phyloP scores from a whole-genome alignment of 2,329 filamentous ascomycete species.

The Trichoderma sp. region DNA sequence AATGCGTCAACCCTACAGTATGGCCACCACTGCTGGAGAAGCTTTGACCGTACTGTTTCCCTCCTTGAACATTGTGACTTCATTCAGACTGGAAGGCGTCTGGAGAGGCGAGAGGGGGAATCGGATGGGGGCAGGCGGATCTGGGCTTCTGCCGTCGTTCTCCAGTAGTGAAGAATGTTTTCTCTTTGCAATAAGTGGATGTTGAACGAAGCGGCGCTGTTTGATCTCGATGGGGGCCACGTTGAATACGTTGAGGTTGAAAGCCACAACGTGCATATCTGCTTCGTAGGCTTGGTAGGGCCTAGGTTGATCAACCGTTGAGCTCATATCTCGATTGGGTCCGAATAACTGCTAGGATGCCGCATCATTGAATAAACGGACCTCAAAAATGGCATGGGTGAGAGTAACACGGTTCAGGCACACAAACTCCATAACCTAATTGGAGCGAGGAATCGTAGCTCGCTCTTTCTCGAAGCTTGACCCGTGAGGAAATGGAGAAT shows the following conservation, averaged over 20 bases:
- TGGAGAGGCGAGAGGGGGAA: neutral
- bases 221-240: neutral
- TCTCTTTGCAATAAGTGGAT: neutral
- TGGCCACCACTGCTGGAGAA: no score
- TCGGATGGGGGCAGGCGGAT: neutral
- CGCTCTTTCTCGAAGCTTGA: neutral
- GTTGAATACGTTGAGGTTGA: neutral
- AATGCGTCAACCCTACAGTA: conserved; percentile 4
- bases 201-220: neutral
- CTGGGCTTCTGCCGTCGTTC: neutral
- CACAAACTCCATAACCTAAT: neutral
- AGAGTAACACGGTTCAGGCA: neutral
- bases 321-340: neutral
- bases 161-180: neutral
- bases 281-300: neutral
- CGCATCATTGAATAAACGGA: neutral
- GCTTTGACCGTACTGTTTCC: conserved; percentile 5
- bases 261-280: neutral
- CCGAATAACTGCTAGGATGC: neutral
- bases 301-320: neutral
- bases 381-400: neutral
- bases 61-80: conserved; percentile 16
- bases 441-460: neutral
- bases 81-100: neutral
- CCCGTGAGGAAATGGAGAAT: neutral